phyloP scores from a whole-genome alignment of 257 asterid species.

The Solanum medicagineum region DNA sequence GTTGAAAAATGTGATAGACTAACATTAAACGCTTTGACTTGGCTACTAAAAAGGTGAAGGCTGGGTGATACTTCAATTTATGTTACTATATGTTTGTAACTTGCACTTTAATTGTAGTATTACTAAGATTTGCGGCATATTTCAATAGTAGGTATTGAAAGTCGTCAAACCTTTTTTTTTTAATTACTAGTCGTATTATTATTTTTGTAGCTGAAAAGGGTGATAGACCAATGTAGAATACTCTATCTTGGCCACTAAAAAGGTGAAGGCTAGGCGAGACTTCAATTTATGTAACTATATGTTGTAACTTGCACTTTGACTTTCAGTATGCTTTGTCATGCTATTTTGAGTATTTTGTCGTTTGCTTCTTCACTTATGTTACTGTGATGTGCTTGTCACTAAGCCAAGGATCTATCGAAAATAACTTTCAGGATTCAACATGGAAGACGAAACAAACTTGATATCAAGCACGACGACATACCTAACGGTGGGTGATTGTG shows the following conservation, averaged over 20 bases:
- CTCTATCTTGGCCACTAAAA: neutral
- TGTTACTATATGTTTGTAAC: too few relatives aligned
- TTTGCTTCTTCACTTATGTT: neutral
- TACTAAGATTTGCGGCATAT: too few relatives aligned
- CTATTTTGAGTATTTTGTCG: neutral
- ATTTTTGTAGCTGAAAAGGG: too few relatives aligned
- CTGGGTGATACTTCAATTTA: neutral
- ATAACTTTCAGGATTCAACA: neutral
- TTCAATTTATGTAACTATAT: too few relatives aligned
- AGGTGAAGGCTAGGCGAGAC: neutral
- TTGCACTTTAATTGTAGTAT: neutral
- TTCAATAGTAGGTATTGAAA: too few relatives aligned
- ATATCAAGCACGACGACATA: slow-evolving; percentile 12
- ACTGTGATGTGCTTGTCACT: neutral
- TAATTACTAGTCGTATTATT: too few relatives aligned
- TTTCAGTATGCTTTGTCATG: neutral
- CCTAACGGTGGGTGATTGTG: slow-evolving; percentile 7
- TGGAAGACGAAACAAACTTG: slow-evolving; percentile 22
- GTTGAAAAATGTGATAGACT: neutral
- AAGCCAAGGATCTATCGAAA: neutral
- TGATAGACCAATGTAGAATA: too few relatives aligned
- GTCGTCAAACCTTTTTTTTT: too few relatives aligned
- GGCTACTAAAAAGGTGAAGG: too few relatives aligned
- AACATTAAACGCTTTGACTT: too few relatives aligned
- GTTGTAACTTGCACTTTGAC: too few relatives aligned